Conservation (phyloP, 78 protist genomes). For the Polysphondylium violaceum region DNA sequence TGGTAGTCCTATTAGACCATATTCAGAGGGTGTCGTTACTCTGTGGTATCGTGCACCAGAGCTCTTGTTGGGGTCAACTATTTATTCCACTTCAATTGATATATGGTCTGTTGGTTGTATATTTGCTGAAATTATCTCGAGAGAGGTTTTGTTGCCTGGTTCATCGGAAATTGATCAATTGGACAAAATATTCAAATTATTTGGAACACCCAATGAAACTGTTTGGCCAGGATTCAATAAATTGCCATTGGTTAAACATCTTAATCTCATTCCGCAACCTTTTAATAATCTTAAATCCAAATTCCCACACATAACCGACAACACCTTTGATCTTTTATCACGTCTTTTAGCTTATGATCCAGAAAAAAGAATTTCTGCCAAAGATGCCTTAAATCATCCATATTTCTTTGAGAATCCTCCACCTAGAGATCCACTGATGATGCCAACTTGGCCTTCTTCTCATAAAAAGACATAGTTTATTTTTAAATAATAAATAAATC, state of each 20-base stretch:
- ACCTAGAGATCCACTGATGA: constrained; percentile 63
- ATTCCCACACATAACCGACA: constrained; percentile 80
- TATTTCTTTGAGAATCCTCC: constrained; percentile 81
- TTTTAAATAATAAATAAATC: not conserved
- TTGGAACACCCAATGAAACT: constrained; percentile 81
- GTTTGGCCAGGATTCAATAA: constrained; percentile 76
- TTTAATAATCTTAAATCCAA: constrained; percentile 45
- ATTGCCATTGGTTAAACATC: constrained; percentile 59
- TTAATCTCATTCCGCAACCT: constrained; percentile 25
- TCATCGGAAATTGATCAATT: constrained; percentile 96
- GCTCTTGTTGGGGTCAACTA: constrained; percentile 85
- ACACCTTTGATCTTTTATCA: constrained; percentile 46
- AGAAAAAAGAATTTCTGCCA: constrained; percentile 72
- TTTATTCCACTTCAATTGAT: constrained; percentile 97
- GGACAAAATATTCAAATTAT: constrained; percentile 60
- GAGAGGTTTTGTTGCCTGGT: constrained; percentile 96
- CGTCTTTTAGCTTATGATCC: constrained; percentile 71
- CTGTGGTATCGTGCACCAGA: constrained; percentile 88
- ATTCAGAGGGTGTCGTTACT: constrained; percentile 94
- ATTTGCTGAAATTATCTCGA: constrained; percentile 96
- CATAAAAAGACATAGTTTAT: constrained; percentile 28
- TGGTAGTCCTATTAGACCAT: constrained; percentile 91
- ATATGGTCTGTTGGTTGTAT: constrained; percentile 99
- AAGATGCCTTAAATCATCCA: constrained; percentile 81
- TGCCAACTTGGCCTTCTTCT: constrained; percentile 85